A percentile compares a stretch with the other conserved stretches of the same genome.
Conservation (phyloP, 208 protist species). For the Crithidia fasciculata region DNA sequence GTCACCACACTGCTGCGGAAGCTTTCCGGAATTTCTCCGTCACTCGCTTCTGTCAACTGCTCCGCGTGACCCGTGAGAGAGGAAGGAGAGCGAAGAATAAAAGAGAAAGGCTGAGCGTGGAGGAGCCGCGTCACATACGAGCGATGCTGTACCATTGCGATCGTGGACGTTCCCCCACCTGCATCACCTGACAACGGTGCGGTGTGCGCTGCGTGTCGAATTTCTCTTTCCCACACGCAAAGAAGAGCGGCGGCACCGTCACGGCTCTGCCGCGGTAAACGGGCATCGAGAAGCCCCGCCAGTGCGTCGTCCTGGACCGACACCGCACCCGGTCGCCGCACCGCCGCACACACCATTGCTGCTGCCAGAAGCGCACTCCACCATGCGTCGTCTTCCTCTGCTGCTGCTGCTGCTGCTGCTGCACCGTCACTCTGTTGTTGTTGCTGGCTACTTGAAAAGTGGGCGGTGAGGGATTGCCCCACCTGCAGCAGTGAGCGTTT, state of each 20-base stretch:
- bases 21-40: neutral
- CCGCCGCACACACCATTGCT: neutral
- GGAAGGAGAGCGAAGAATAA: neutral
- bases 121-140: neutral
- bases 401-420: neutral
- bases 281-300: neutral
- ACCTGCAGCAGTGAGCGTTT: slow-evolving; percentile 11
- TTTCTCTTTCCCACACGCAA: slow-evolving; percentile 1
- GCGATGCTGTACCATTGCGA: neutral
- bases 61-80: neutral
- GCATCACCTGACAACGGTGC: neutral
- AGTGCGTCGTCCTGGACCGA: neutral
- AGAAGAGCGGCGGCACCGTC: neutral
- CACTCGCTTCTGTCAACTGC: neutral
- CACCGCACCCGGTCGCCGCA: neutral
- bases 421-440: neutral
- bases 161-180: neutral
- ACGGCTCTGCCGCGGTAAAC: neutral
- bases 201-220: neutral
- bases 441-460: neutral
- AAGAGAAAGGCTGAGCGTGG: slow-evolving; percentile 3
- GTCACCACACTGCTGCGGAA: slow-evolving; percentile 8
- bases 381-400: slow-evolving; percentile 9
- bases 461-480: slow-evolving; percentile 14
- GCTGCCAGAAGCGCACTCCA: slow-evolving; percentile 18